Evolutionary conservation across 768 basidiomycete species (phyloP).

Genomic region (Trametes sanguinea): DNA sequence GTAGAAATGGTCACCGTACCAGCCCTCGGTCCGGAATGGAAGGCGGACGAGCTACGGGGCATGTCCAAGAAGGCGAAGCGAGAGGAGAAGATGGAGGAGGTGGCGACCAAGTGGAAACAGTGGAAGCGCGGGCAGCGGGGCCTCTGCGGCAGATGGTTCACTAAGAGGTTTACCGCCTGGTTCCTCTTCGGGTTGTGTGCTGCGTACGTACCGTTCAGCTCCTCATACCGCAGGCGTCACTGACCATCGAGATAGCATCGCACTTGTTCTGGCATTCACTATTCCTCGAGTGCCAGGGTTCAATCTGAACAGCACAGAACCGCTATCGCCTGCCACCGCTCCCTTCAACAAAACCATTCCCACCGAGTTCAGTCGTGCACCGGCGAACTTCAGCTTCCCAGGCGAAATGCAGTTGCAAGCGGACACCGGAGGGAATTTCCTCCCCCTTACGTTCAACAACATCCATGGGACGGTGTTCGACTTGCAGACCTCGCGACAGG

Average conservation of each 20-base stretch:
- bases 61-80: constrained; percentile 74
- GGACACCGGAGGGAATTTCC: constrained; percentile 71
- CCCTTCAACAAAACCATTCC: constrained; percentile 57
- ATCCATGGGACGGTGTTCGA: constrained; percentile 74
- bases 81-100: constrained; percentile 56
- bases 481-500: constrained; percentile 58
- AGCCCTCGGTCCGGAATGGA: constrained; percentile 90
- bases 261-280: constrained; percentile 71
- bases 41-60: constrained; percentile 69
- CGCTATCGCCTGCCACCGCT: constrained; percentile 62
- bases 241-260: constrained; percentile 46
- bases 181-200: constrained; percentile 61
- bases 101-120: constrained; percentile 60
- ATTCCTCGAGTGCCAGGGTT: constrained; percentile 83
- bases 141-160: constrained; percentile 78
- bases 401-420: constrained; percentile 74
- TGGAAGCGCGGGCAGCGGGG: constrained; percentile 84
- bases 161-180: constrained; percentile 70
- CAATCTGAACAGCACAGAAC: constrained; percentile 56
- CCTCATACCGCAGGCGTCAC: not conserved
- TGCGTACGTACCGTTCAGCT: constrained; percentile 43
- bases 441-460: constrained; percentile 73
- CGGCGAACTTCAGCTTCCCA: constrained; percentile 90
- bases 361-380: constrained; percentile 67
- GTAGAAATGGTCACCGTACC: constrained; percentile 94